These are phyloP conservation scores for Trifolium pratense DNA, from an alignment of 306 rosid genomes.

Conservation along the genomic window DNA sequence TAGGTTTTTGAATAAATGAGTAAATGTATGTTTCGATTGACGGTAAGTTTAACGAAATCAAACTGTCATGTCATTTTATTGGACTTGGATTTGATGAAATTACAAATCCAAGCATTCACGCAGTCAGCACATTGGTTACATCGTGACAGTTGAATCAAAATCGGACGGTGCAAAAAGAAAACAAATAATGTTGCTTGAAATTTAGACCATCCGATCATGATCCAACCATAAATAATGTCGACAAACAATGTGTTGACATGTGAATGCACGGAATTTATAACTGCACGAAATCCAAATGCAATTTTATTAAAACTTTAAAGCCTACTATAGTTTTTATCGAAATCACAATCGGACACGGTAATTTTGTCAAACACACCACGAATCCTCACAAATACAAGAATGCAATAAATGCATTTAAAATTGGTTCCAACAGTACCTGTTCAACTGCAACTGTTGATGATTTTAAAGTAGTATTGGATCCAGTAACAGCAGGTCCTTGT, in stretches of 20 bases:
- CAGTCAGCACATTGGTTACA: neutral
- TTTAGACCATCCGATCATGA: neutral
- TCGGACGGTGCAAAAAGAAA: neutral
- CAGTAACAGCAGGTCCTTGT: conserved; percentile 43
- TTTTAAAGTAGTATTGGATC: conserved; percentile 56
- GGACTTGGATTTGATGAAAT: neutral
- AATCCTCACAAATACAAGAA: neutral
- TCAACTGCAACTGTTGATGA: conserved; percentile 54
- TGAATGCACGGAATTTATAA: neutral
- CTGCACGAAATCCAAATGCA: neutral
- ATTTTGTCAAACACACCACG: neutral
- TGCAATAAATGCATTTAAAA: conserved; percentile 1
- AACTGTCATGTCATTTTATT: neutral
- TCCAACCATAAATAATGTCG: no score
- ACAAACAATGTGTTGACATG: neutral
- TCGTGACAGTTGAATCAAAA: neutral
- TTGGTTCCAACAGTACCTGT: conserved; percentile 49
- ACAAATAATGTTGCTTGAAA: neutral
- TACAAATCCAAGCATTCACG: neutral
- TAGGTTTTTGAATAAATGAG: neutral
- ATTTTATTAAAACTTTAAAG: neutral
- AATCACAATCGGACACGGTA: neutral
- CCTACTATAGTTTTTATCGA: neutral
- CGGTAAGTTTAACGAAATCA: neutral
- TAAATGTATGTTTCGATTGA: neutral